A percentile compares a stretch with the other conserved stretches of the same genome.
phyloP scores from a whole-genome alignment of 441 rosid genomes.

The Euphorbia neoarborescens region DNA sequence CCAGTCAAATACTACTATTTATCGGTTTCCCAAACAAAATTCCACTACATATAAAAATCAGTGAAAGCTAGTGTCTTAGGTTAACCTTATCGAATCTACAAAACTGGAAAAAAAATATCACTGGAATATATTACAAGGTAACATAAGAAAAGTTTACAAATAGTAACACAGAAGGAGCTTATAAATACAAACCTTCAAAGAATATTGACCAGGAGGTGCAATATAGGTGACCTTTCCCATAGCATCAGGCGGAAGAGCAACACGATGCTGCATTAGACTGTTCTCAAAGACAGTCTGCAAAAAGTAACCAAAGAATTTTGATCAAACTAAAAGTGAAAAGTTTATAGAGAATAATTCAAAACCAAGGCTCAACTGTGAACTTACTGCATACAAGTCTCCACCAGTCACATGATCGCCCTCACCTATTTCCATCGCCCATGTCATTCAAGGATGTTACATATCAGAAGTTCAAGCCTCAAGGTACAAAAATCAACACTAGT shows the following conservation, averaged over 20 bases:
- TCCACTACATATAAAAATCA: neutral
- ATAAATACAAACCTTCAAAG: slow-evolving; percentile 58
- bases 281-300: slow-evolving; percentile 91
- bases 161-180: neutral
- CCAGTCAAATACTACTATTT: neutral
- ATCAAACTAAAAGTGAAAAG: slow-evolving; percentile 9
- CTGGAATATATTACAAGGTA: neutral
- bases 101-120: neutral
- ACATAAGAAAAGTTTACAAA: neutral
- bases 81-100: neutral
- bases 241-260: slow-evolving; percentile 90
- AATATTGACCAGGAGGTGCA: slow-evolving; percentile 98
- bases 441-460: neutral
- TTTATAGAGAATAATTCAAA: neutral
- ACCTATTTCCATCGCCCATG: slow-evolving; percentile 36
- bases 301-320: slow-evolving; percentile 13
- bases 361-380: slow-evolving; percentile 27
- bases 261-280: slow-evolving; percentile 81
- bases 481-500: slow-evolving; percentile 5
- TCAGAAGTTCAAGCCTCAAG: slow-evolving; percentile 1
- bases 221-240: slow-evolving; percentile 90
- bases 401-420: slow-evolving; percentile 97
- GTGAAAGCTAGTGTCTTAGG: neutral
- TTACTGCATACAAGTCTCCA: slow-evolving; percentile 94
- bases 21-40: neutral